Percentiles rank a stretch among this genome's conserved stretches.
Conservation (phyloP, 805 yeast genomes). For the Danielia oregonensis region DNA sequence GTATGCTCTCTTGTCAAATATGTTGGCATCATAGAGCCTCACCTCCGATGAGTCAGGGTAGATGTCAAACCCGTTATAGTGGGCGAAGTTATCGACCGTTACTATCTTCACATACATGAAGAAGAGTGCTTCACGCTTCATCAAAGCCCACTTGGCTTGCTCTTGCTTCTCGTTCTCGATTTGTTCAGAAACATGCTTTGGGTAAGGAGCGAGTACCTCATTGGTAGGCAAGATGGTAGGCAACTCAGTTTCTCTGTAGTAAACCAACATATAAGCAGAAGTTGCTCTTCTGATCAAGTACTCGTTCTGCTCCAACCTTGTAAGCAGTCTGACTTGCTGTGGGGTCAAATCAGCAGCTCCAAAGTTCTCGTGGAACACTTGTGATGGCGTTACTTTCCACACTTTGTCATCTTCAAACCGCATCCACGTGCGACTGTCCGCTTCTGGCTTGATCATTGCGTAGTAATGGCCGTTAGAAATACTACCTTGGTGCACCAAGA, state of each 20-base stretch:
- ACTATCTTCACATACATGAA: constrained; percentile 51
- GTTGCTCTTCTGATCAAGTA: constrained; percentile 74
- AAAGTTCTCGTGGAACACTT: constrained; percentile 88
- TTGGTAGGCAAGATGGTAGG: constrained; percentile 54
- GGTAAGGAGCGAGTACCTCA: constrained; percentile 38
- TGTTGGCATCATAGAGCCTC: constrained; percentile 45
- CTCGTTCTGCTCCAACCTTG: constrained; percentile 59
- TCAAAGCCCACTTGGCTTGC: constrained; percentile 50
- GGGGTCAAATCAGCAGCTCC: constrained; percentile 68
- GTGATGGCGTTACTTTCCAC: constrained; percentile 76
- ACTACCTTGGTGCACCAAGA: constrained; percentile 93
- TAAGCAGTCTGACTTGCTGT: constrained; percentile 45
- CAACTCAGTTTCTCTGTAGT: constrained; percentile 63
- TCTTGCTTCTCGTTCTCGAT: constrained; percentile 62
- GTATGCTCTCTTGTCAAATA: constrained; percentile 44
- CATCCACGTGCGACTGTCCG: constrained; percentile 66
- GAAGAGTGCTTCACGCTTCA: constrained; percentile 58
- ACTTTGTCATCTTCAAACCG: constrained; percentile 95
- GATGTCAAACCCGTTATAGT: constrained; percentile 71
- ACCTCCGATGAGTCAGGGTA: constrained; percentile 56
- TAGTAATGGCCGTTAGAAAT: constrained; percentile 95
- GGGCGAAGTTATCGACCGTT: constrained; percentile 49
- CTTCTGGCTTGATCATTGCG: constrained; percentile 82
- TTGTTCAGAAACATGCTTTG: constrained; percentile 63
- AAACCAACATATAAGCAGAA: constrained; percentile 96